Conservation (phyloP, 257 asterid genomes). For the Scutellaria barbata region DNA sequence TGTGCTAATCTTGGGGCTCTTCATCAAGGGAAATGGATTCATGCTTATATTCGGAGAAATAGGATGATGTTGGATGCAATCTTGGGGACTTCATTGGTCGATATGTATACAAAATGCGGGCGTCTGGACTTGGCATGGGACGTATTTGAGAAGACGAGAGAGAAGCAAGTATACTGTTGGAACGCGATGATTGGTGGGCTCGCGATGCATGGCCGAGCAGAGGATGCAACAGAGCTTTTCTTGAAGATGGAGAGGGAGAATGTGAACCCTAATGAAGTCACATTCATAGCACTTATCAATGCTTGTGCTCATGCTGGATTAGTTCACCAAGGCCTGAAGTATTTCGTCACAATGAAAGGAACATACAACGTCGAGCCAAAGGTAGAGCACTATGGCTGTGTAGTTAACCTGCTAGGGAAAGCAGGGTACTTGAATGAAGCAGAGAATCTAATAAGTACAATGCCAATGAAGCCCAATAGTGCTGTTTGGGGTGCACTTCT, state of each 20-base stretch:
- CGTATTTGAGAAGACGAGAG: conserved; percentile 43
- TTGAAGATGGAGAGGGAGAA: conserved; percentile 41
- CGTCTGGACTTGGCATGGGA: conserved; percentile 52
- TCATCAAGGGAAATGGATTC: conserved; percentile 61
- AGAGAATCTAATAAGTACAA: conserved; percentile 41
- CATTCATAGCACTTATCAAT: conserved; percentile 46
- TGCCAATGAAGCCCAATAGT: conserved; percentile 54
- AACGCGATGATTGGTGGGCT: conserved; percentile 66
- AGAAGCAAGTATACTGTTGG: conserved; percentile 48
- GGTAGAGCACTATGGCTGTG: conserved; percentile 63
- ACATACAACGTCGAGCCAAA: conserved; percentile 42
- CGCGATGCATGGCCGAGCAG: conserved; percentile 60
- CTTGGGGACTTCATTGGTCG: conserved; percentile 55
- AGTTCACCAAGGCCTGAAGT: conserved; percentile 49
- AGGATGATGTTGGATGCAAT: conserved; percentile 40
- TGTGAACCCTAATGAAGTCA: conserved; percentile 48
- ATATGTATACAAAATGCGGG: conserved; percentile 66
- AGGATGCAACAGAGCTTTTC: conserved; percentile 58
- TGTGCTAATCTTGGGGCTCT: conserved; percentile 56
- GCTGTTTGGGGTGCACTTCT: conserved; percentile 62
- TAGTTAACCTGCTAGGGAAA: conserved; percentile 58
- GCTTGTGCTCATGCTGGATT: conserved; percentile 70
- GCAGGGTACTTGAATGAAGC: conserved; percentile 61
- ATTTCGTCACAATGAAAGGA: conserved; percentile 46
- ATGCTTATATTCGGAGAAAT: conserved; percentile 41